Base-by-base conservation (phyloP, 2,329 filamentous ascomycete genomes). In the Akanthomyces uredinophilus region DNA sequence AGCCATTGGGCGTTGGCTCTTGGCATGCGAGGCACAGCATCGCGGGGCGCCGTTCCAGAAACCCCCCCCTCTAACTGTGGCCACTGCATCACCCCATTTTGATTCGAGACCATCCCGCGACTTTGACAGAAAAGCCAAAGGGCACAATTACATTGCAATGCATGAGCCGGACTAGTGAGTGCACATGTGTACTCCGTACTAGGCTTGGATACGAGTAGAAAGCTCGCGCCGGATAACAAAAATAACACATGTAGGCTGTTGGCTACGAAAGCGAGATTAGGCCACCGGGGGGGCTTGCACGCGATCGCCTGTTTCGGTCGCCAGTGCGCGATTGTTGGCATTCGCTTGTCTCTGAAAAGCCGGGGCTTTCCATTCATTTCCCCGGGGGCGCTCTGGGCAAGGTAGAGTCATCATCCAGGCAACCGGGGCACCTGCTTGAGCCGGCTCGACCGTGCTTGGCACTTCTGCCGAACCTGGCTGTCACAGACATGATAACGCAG, bases 11-110 rank as follows among this genome's bases (percentile, higher is more conserved):
- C 56, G 35, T 51, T 51, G 35, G 54, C 11, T 22, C 55, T 58
- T 51, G 47, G 57, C 47, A 35, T 44, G 18, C 51, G 57, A 60
- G 57, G 47, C 57, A 41, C 16, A 59, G 46, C 37, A 37, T 60
- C 47, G 35, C 37, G 46, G 32, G 18, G 54, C 14, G 5, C 24
- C 20, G 56, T 59, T 59, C 56, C 35, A 59, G 56, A 50, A 44
- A 18, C 18, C 41, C 32, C 13, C 32, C 7, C 32, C 13, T 8
- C 7, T 5, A 35, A 2, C 32, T 35, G 32, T 35, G 32, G 32
- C 32, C 32, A 35, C 32, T 11, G 32, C 7, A 7, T 41, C 44
- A 58, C 32, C 43, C 39, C n/a, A 50, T 46, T 37, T 32, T 39
- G 35, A 50, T 32, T 41, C 46, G 24, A 44, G 53, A 39, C 24